Base-by-base conservation (phyloP, 345 rosid species). In the Carallia pectinifolia region DNA sequence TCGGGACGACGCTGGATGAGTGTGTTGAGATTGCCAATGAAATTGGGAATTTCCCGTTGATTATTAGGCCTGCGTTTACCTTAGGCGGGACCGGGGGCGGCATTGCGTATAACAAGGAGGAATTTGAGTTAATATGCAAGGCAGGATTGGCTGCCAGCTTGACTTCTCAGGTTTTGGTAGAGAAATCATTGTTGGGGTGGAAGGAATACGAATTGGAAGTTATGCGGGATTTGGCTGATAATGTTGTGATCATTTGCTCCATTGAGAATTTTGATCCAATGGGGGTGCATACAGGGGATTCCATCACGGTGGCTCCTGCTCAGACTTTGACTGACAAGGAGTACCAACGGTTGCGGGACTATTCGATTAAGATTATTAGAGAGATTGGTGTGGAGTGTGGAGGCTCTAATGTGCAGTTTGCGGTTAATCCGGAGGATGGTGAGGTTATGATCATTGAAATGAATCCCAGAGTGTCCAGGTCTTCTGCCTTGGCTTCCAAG, bases 381-480 rank as follows among this genome's bases (percentile, higher is more conserved):
- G 99, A 95, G 87, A 92, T 95, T 84, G 99, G 99, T 47, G 99
- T 94, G 54, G 99, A 95, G 84, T 95, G 99, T 73, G 99, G 99
- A 3, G 99, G 99, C 9, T 95, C 99, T 0, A 95, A 95, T 79
- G 99, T 95, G 65, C 99, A 95, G 86, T 92, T 95, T 76, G 97
- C 99, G 0, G 97, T 95, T 27, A 95, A 92, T 74, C 99, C 99
- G 0, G 88, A 67, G 62, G 97, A 95, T 73, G 99, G 99, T 60
- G 97, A 95, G 81, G 99, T 95, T 70, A 92, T 95, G 99, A 82
- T 95, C 59, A 95, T 95, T 31, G 99, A 95, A 81, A 95, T 95
- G 99, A 95, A 95, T 63, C 99, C 99, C 7, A 92, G 99, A 72
- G 99, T 95, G 66, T 92, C 97, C 0, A 86, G 97, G 82, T 92